Percentiles rank a stretch among this genome's conserved stretches.
These are phyloP conservation scores for Irpex lacteus DNA, from an alignment of 1,284 basidiomycete genomes.

Conservation along the genomic window DNA sequence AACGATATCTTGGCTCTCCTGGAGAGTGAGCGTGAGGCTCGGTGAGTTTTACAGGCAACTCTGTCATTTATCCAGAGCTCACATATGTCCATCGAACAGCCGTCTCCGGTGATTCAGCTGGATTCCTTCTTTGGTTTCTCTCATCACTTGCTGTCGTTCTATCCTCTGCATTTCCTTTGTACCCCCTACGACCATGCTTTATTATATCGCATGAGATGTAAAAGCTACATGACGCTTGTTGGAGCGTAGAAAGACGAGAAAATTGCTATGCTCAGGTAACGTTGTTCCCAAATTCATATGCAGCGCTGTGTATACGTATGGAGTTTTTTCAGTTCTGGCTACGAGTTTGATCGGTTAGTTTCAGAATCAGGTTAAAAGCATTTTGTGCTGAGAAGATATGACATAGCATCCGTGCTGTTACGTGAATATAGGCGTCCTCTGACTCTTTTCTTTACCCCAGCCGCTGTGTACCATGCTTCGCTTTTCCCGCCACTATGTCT, in stretches of 20 bases:
- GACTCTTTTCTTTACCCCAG: too few relatives aligned
- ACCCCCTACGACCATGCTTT: slow-evolving; percentile 33
- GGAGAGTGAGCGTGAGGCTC: slow-evolving; percentile 99
- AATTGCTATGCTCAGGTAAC: neutral
- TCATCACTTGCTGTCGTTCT: slow-evolving; percentile 18
- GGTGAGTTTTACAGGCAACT: slow-evolving; percentile 57
- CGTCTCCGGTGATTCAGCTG: slow-evolving; percentile 38
- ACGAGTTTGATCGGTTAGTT: too few relatives aligned
- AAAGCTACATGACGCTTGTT: neutral
- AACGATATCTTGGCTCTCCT: slow-evolving; percentile 97
- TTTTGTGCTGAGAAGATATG: too few relatives aligned
- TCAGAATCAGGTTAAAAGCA: too few relatives aligned
- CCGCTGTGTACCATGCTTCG: neutral
- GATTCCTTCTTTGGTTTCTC: slow-evolving; percentile 15
- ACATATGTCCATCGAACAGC: slow-evolving; percentile 22
- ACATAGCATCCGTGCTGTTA: too few relatives aligned
- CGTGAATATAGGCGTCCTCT: too few relatives aligned
- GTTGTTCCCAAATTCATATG: neutral
- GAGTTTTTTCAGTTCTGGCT: too few relatives aligned
- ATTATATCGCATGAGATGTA: slow-evolving; percentile 9
- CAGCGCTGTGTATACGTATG: neutral
- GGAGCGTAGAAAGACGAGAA: neutral
- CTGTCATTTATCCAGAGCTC: neutral
- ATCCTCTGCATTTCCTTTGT: slow-evolving; percentile 26
- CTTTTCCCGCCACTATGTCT: neutral